These are phyloP conservation scores for Crepidotus variabilis DNA, from an alignment of 768 basidiomycete species.

Conservation along the genomic window DNA sequence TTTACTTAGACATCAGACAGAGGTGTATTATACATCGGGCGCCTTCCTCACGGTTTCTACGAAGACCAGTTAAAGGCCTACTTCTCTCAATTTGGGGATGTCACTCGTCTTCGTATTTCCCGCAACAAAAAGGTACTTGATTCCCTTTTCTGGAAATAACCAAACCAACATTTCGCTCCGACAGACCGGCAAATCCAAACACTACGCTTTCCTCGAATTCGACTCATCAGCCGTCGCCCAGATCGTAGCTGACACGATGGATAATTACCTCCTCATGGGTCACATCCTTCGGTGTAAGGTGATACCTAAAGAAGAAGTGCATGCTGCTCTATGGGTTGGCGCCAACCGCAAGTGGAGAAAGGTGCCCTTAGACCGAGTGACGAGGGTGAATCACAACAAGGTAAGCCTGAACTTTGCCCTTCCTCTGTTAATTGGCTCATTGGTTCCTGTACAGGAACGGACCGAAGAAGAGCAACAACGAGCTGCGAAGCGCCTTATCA, in stretches of 20 bases:
- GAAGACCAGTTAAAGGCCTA: conserved; percentile 92
- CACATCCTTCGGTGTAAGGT: conserved; percentile 91
- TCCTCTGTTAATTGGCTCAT: background rate
- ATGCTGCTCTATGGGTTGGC: conserved; percentile 95
- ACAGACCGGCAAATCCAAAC: conserved; percentile 93
- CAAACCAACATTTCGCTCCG: background rate
- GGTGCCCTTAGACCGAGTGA: conserved; percentile 71
- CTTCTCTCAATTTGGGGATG: conserved; percentile 91
- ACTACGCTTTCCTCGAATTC: conserved; percentile 97
- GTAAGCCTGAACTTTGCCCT: conserved; percentile 31
- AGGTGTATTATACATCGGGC: conserved; percentile 86
- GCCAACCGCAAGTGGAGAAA: conserved; percentile 88
- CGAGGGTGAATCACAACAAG: conserved; percentile 77
- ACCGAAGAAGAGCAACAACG: conserved; percentile 65
- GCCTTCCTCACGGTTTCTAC: conserved; percentile 96
- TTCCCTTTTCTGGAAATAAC: background rate
- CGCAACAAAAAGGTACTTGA: conserved; percentile 81
- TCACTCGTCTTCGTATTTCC: conserved; percentile 84
- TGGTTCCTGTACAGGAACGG: conserved; percentile 47
- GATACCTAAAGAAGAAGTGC: conserved; percentile 85
- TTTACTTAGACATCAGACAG: conserved; percentile 47
- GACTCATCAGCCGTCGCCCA: conserved; percentile 83
- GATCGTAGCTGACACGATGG: conserved; percentile 98
- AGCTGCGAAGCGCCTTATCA: conserved; percentile 65
- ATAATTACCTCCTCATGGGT: conserved; percentile 95